Conservation (phyloP, 2,329 filamentous ascomycete species). For the Arthroderma uncinatum region DNA sequence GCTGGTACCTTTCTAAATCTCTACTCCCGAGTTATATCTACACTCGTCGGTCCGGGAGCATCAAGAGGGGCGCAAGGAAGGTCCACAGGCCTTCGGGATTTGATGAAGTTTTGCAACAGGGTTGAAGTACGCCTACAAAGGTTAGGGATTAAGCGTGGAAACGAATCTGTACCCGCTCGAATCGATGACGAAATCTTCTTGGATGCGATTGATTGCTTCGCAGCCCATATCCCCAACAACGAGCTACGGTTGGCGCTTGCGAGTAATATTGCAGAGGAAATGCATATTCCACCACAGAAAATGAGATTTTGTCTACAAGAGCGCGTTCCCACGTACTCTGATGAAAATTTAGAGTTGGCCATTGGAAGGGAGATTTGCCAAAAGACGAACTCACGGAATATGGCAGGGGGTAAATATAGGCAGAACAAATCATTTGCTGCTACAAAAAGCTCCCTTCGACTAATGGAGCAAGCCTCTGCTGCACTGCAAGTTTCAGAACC, state of each 20-base stretch:
- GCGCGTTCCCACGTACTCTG: slow-evolving; percentile 59
- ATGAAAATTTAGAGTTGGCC: slow-evolving; percentile 46
- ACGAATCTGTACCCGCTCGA: slow-evolving; percentile 61
- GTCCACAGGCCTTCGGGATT: slow-evolving; percentile 59
- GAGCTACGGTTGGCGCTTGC: slow-evolving; percentile 47
- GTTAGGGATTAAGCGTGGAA: slow-evolving; percentile 50
- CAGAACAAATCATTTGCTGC: slow-evolving; percentile 59
- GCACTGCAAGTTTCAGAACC: slow-evolving; percentile 78
- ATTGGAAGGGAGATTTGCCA: slow-evolving; percentile 56
- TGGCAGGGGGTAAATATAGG: slow-evolving; percentile 34
- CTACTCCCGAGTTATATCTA: slow-evolving; percentile 37
- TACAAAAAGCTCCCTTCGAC: slow-evolving; percentile 69
- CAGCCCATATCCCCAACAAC: slow-evolving; percentile 62
- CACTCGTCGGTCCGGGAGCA: slow-evolving; percentile 30
- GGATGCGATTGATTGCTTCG: slow-evolving; percentile 87
- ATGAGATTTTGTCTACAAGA: slow-evolving; percentile 64
- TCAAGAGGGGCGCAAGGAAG: slow-evolving; percentile 37
- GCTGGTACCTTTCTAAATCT: slow-evolving; percentile 46
- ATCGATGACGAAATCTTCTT: slow-evolving; percentile 76
- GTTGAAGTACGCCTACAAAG: slow-evolving; percentile 53
- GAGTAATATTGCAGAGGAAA: slow-evolving; percentile 63
- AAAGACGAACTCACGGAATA: slow-evolving; percentile 43
- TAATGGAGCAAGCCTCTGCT: slow-evolving; percentile 79
- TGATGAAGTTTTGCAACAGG: slow-evolving; percentile 84
- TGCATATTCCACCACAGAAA: slow-evolving; percentile 74